A percentile compares a stretch with the other conserved stretches of the same genome.
Evolutionary conservation across 2,329 filamentous ascomycete genomes (phyloP).

Genomic region (Verticillium dahliae): DNA sequence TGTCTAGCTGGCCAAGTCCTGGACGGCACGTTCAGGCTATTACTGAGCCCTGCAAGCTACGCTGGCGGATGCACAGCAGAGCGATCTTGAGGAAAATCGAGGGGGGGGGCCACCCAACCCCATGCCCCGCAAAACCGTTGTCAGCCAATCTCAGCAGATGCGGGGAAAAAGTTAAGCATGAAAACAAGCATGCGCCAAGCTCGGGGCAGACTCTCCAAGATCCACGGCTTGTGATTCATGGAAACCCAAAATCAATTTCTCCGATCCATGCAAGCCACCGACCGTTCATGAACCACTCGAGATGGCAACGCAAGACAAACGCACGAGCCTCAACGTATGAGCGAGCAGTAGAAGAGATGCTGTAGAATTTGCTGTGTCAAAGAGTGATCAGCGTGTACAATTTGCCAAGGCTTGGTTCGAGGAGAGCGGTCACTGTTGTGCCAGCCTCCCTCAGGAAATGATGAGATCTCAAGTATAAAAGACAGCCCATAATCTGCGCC

Average conservation of each 20-base stretch:
- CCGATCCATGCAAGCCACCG: constrained; percentile 4
- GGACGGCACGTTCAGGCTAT: not conserved
- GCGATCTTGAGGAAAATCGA: not conserved
- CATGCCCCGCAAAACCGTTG: constrained; percentile 2
- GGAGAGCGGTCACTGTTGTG: not conserved
- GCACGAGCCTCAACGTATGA: not conserved
- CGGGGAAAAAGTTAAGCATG: not conserved
- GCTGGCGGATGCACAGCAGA: not conserved
- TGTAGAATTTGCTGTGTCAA: not conserved
- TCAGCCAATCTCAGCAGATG: not conserved
- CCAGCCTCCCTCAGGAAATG: not conserved
- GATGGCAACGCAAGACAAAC: not conserved
- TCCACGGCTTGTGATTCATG: constrained; percentile 6
- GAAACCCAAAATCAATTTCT: constrained; percentile 3
- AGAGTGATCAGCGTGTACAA: not conserved
- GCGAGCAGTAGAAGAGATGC: not conserved
- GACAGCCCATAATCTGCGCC: not conserved
- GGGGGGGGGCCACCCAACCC: constrained; percentile 5
- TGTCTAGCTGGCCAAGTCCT: not conserved
- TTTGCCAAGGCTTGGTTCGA: not conserved
- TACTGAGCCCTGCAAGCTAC: not conserved
- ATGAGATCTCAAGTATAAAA: not conserved
- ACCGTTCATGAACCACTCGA: not conserved
- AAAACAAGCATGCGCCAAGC: constrained; percentile 9
- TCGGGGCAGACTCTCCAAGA: not conserved